Conservation (phyloP, 140 eudicot genomes). For the Flaveria floridana region DNA sequence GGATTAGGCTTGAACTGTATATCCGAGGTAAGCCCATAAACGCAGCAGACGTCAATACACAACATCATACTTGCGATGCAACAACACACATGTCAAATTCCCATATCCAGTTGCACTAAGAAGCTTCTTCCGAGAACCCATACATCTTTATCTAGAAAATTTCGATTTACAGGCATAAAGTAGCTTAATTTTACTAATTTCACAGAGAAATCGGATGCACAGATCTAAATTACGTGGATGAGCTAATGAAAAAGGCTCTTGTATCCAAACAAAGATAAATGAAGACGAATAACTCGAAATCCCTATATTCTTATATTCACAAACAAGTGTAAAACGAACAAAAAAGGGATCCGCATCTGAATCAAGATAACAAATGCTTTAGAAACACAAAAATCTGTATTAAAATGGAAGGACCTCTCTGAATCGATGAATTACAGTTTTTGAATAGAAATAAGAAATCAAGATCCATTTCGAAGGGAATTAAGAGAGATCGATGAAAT, state of each 20-base stretch:
- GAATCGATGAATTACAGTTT: neutral
- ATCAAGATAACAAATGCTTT: slow-evolving; percentile 1
- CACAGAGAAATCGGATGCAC: neutral
- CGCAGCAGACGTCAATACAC: neutral
- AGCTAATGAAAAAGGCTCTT: neutral
- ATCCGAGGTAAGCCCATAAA: neutral
- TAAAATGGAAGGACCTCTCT: neutral
- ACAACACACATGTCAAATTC: neutral
- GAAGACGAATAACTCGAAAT: neutral
- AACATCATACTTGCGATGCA: too few species aligned
- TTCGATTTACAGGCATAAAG: neutral
- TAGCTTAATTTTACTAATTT: neutral
- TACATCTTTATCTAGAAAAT: neutral
- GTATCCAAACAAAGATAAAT: too few species aligned
- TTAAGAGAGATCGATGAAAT: neutral
- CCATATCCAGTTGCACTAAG: neutral
- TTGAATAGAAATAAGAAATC: neutral
- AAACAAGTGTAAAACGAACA: neutral
- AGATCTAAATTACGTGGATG: neutral
- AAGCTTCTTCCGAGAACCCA: neutral
- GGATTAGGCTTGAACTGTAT: too few species aligned
- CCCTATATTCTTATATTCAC: neutral
- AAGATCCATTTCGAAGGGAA: neutral
- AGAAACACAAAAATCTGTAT: neutral
- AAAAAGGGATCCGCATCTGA: neutral